phyloP scores from a whole-genome alignment of 345 rosid species.

The Lagerstroemia speciosa region DNA sequence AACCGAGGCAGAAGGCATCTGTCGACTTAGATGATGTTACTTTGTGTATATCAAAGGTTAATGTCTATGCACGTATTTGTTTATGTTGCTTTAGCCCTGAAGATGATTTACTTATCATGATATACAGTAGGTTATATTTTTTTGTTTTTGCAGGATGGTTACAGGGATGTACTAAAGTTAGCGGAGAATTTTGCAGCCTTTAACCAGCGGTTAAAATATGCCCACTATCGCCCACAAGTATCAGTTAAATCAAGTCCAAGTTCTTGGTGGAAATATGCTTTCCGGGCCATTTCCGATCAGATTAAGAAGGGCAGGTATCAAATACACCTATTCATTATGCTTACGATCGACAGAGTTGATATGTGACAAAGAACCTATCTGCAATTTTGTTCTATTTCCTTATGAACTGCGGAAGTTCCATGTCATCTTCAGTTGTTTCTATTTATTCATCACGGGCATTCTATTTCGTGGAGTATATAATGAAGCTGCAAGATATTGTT shows the following conservation, averaged over 20 bases:
- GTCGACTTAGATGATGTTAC: conserved; percentile 93
- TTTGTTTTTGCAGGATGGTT: conserved; percentile 63
- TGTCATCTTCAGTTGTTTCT: not conserved
- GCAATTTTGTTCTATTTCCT: not conserved
- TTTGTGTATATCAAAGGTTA: conserved; percentile 85
- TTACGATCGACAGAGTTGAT: not conserved
- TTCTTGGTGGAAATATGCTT: conserved; percentile 97
- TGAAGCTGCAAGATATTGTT: conserved; percentile 18
- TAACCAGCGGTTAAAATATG: conserved; percentile 77
- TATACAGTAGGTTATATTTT: conserved; percentile 14
- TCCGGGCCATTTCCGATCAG: conserved; percentile 74
- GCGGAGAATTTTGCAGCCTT: conserved; percentile 90
- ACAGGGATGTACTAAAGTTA: conserved; percentile 73
- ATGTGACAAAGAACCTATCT: not conserved
- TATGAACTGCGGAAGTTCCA: not conserved
- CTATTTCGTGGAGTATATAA: not conserved
- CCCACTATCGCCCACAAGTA: conserved; percentile 80
- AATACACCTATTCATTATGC: conserved; percentile 6
- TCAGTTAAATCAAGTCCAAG: conserved; percentile 59
- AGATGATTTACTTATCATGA: conserved; percentile 14
- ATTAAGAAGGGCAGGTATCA: conserved; percentile 72
- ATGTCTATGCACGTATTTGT: conserved; percentile 7
- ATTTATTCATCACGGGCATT: not conserved
- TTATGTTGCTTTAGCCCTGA: conserved; percentile 3
- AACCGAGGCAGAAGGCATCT: conserved; percentile 71